These are phyloP conservation scores for Solanum etuberosum DNA, from an alignment of 257 asterid species.

Conservation along the genomic window DNA sequence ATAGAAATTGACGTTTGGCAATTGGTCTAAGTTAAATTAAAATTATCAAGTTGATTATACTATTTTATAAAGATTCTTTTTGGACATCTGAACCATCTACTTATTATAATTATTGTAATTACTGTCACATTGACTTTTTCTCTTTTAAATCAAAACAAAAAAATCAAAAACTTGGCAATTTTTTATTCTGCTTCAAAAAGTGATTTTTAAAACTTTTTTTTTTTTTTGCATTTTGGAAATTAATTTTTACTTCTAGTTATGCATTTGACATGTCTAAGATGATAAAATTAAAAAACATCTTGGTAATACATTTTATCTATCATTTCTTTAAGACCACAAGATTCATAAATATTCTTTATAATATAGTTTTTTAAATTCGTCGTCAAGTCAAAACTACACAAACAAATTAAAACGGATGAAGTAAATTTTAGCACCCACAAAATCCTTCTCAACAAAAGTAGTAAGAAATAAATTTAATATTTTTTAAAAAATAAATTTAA, in stretches of 20 bases:
- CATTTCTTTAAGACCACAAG: neutral
- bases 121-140: neutral
- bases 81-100: neutral
- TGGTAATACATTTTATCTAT: fast-evolving
- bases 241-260: neutral
- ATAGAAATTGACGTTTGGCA: neutral
- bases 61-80: neutral
- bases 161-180: no score
- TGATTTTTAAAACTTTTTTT: no score
- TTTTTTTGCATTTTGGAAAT: no score
- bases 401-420: no score
- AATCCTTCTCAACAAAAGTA: neutral
- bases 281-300: no score
- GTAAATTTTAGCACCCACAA: neutral
- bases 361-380: no score
- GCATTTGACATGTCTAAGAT: no score
- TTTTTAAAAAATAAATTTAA: no score
- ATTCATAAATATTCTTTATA: no score
- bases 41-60: neutral
- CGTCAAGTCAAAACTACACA: no score
- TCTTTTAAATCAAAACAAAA: no score
- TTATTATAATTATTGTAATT: neutral
- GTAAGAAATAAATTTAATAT: no score
- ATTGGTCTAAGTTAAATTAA: neutral
- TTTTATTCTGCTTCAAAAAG: neutral